Base-by-base conservation (phyloP, 2,329 filamentous ascomycete genomes). In the Colletotrichum limetticola region DNA sequence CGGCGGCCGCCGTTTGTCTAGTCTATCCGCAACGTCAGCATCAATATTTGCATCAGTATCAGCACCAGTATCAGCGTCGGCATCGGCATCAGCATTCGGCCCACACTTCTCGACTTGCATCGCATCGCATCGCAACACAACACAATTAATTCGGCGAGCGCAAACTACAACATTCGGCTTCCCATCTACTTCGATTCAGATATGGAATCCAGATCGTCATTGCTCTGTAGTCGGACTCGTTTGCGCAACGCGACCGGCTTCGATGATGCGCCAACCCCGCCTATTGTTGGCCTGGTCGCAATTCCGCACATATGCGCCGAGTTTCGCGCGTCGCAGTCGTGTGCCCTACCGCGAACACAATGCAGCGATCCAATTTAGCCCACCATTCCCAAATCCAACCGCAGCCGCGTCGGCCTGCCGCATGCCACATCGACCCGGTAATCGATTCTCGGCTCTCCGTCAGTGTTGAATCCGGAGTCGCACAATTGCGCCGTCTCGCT, bases 181-280 rank as follows among this genome's bases (percentile, higher is more conserved):
- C 26, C 37, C 19, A 16, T 26, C n/a, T 35, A 24, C n/a, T 35
- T 35, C 28, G 12, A 53, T 22, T 57, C 52, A n/a, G 22, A n/a
- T 19, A 53, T 26, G 22, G 24, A 14, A 59, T 42, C 53, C n/a
- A 14, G 9, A 19, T 67, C 32, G 14, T 30, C 30, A 16, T 65
- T 19, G 19, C 46, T n/a, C 32, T 28, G 55, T 22, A 22, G 19
- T n/a, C 32, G 30, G 19, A 12, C 14, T 35, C 19, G 9, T 59
- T 60, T n/a, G 46, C 32, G 59, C 35, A 22, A 59, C n/a, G 61
- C 42, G 22, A 46, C 62, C 24, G 28, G n/a, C 52, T 35, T 19
- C n/a, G 56, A 12, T 14, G 61, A 60, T 59, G 49, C 61, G 58
- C 69, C 49, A 55, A 72, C 52, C 58, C 65, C 69, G 69, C 58